These are phyloP conservation scores for Phytophthora sp. DNA, from an alignment of 352 stramenopile species.

Conservation along the genomic window DNA sequence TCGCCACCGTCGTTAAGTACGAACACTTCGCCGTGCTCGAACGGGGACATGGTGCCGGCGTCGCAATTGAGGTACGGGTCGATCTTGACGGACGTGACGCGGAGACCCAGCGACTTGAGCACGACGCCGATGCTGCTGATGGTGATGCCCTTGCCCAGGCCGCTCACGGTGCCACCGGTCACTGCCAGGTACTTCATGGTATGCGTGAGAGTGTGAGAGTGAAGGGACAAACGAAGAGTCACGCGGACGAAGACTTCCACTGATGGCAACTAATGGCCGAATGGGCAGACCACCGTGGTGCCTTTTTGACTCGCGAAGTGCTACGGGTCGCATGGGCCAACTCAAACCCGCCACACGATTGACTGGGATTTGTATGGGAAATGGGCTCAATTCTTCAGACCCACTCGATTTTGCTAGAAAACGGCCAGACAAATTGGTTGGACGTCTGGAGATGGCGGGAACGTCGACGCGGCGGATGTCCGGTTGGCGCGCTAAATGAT, in stretches of 20 bases:
- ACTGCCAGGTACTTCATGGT: slow-evolving; percentile 99
- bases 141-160: slow-evolving; percentile 99
- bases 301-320: slow-evolving; percentile 29
- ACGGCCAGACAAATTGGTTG: slow-evolving; percentile 30
- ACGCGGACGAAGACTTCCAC: slow-evolving; percentile 20
- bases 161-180: slow-evolving; percentile 97
- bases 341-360: background rate
- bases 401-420: slow-evolving; percentile 5
- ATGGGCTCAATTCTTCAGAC: slow-evolving; percentile 16
- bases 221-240: background rate
- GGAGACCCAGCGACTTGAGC: slow-evolving; percentile 95
- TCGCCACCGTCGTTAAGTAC: slow-evolving; percentile 98
- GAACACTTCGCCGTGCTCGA: slow-evolving; percentile 97
- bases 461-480: background rate
- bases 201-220: background rate
- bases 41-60: slow-evolving; percentile 97
- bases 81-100: slow-evolving; percentile 99
- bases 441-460: slow-evolving; percentile 30
- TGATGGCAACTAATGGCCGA: slow-evolving; percentile 31
- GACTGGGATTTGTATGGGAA: slow-evolving; percentile 22
- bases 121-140: slow-evolving; percentile 98
- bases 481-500: slow-evolving; percentile 26
- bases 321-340: slow-evolving; percentile 17
- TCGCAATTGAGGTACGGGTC: slow-evolving; percentile 99
- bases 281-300: slow-evolving; percentile 12